phyloP scores from a whole-genome alignment of 1,284 basidiomycete genomes.

The Rhodotorula sp. region DNA sequence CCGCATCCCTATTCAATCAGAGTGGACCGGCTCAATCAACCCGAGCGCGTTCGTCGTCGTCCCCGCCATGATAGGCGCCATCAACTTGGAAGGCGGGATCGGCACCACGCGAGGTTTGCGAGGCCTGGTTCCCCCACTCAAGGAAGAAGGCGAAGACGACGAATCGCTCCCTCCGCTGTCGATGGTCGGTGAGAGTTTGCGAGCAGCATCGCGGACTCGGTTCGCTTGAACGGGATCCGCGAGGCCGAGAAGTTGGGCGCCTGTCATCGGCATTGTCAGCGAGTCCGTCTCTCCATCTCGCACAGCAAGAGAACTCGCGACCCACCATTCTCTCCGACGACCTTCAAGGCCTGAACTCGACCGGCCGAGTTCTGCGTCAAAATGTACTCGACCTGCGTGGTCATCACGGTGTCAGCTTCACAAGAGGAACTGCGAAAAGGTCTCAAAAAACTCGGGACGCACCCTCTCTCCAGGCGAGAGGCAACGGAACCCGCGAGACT shows the following conservation, averaged over 20 bases:
- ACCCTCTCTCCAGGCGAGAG: constrained; percentile 9
- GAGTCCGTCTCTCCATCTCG: too few species aligned
- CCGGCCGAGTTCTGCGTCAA: constrained; percentile 5
- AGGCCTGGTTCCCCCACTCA: not conserved
- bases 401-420: too few species aligned
- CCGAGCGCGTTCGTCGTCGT: not conserved
- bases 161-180: not conserved
- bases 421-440: too few species aligned
- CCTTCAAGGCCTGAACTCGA: constrained; percentile 4
- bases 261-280: not conserved
- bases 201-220: not conserved
- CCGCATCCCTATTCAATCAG: not conserved
- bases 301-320: too few species aligned
- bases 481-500: constrained; percentile 12
- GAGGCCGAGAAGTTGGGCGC: not conserved
- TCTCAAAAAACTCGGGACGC: not conserved
- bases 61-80: too few species aligned
- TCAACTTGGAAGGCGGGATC: not conserved
- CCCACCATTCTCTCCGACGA: constrained; percentile 11
- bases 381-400: constrained; percentile 9
- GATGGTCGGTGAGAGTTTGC: not conserved
- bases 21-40: not conserved
- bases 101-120: not conserved
- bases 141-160: not conserved
- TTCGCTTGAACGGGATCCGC: not conserved